A percentile compares a stretch with the other conserved stretches of the same genome.
Conservation (phyloP, 2,329 filamentous ascomycete species). For the Aspergillus tubingensis region DNA sequence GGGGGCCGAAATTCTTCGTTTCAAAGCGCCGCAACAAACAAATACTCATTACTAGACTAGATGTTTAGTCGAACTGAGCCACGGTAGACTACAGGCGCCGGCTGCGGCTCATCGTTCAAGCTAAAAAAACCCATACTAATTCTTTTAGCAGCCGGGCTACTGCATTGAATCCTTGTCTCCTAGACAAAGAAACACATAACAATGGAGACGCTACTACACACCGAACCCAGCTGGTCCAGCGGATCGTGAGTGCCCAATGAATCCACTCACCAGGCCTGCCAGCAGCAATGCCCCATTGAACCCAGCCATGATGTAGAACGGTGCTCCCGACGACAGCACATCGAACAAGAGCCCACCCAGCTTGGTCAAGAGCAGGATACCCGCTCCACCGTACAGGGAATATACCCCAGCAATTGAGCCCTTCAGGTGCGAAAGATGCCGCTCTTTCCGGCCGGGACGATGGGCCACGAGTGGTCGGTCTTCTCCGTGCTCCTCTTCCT, state of each 20-base stretch:
- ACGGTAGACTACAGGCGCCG: not conserved
- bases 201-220: not conserved
- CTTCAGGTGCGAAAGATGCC: conserved; percentile 66
- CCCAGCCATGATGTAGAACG: conserved; percentile 90
- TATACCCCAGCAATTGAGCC: conserved; percentile 95
- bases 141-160: not conserved
- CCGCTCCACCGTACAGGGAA: conserved; percentile 83
- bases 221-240: not conserved
- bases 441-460: conserved; percentile 23
- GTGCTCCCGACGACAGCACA: conserved; percentile 68
- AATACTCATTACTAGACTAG: too few species aligned
- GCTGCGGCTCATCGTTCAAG: not conserved
- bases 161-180: not conserved
- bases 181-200: not conserved
- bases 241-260: conserved; percentile 17
- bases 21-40: not conserved
- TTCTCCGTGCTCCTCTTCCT: conserved; percentile 24
- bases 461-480: conserved; percentile 33
- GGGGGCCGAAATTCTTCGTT: not conserved
- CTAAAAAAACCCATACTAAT: not conserved
- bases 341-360: conserved; percentile 87
- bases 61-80: not conserved
- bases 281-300: conserved; percentile 76
- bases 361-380: conserved; percentile 90
- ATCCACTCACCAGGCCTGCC: conserved; percentile 33